Percentiles rank a stretch among this genome's conserved stretches.
These are phyloP conservation scores for Ophiostoma quercus DNA, from an alignment of 2,329 filamentous ascomycete species.

Conservation along the genomic window DNA sequence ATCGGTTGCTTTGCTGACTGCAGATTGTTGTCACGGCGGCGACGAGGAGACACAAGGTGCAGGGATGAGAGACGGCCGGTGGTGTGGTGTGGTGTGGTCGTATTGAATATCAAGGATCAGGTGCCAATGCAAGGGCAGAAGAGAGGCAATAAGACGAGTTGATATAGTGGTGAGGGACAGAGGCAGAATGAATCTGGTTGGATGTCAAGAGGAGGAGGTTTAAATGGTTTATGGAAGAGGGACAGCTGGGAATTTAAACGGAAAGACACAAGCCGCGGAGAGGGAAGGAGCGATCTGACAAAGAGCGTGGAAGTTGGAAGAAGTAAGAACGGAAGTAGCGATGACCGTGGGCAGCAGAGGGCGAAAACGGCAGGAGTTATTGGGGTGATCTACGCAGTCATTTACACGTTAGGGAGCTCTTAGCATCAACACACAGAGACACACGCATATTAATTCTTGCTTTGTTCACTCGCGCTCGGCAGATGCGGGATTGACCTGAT, in stretches of 20 bases:
- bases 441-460: not conserved
- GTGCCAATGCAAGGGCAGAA: not conserved
- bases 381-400: not conserved
- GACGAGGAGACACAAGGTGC: slow-evolving; percentile 24
- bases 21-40: slow-evolving; percentile 17
- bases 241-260: slow-evolving; percentile 21
- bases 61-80: slow-evolving; percentile 17
- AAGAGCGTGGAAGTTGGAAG: slow-evolving; percentile 10
- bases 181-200: not conserved
- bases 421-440: not conserved
- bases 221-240: not conserved
- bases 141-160: not conserved
- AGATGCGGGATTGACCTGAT: slow-evolving; percentile 18
- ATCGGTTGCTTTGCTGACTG: not conserved
- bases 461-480: slow-evolving; percentile 16
- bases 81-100: slow-evolving; percentile 15
- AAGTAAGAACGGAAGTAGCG: slow-evolving; percentile 12
- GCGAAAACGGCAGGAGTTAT: slow-evolving; percentile 1
- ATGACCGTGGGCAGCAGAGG: not conserved
- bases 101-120: slow-evolving; percentile 9
- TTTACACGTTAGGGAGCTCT: not conserved
- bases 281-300: slow-evolving; percentile 14
- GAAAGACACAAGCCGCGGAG: slow-evolving; percentile 12
- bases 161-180: not conserved
- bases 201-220: not conserved